Evolutionary conservation across 148 eudicot species (phyloP).

Genomic region (Rhododendron kiyosumense): DNA sequence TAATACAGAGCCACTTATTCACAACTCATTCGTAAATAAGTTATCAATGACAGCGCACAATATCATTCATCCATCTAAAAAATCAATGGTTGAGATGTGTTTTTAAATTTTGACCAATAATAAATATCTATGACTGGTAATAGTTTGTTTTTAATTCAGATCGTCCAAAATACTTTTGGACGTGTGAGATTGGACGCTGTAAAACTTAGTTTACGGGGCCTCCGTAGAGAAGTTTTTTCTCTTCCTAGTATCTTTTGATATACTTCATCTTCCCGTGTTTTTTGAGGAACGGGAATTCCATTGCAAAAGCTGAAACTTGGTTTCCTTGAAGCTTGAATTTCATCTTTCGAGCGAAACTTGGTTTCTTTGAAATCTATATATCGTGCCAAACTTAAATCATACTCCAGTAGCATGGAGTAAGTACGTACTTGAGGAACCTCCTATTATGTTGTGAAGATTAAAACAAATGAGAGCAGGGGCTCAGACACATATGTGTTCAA

Average conservation of each 20-base stretch:
- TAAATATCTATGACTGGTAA: too few species aligned
- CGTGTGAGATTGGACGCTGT: too few species aligned
- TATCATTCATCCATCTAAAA: too few species aligned
- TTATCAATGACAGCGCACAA: too few species aligned
- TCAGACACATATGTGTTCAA: not conserved
- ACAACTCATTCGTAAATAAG: too few species aligned
- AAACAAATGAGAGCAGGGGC: not conserved
- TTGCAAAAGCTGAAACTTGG: not conserved
- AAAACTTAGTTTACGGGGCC: too few species aligned
- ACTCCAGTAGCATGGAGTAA: not conserved
- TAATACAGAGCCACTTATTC: not conserved
- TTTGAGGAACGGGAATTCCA: not conserved
- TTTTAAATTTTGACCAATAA: too few species aligned
- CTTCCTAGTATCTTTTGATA: too few species aligned
- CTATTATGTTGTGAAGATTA: not conserved
- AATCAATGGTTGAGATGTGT: too few species aligned
- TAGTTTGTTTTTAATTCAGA: too few species aligned
- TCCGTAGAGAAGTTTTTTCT: too few species aligned
- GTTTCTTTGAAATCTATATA: not conserved
- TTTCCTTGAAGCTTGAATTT: not conserved
- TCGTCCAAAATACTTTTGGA: too few species aligned
- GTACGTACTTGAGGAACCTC: not conserved
- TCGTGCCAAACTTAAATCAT: not conserved
- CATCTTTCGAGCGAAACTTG: not conserved
- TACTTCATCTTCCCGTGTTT: not conserved